Evolutionary conservation across 306 rosid species (phyloP).

Genomic region (Inga laurina): DNA sequence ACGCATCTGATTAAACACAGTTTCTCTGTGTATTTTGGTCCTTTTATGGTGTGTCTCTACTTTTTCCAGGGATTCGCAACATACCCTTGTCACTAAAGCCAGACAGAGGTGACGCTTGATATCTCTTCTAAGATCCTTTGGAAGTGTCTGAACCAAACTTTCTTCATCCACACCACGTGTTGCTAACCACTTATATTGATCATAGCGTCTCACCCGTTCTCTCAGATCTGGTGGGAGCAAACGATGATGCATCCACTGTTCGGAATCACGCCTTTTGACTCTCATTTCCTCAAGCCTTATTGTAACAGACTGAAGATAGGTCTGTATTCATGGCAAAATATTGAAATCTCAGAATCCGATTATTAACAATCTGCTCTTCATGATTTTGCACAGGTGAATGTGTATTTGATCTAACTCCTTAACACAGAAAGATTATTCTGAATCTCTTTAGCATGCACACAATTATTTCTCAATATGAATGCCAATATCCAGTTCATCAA

Average conservation of each 20-base stretch:
- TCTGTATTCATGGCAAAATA: slow-evolving; percentile 50
- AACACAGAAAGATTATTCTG: neutral
- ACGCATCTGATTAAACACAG: slow-evolving; percentile 12
- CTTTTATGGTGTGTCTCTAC: neutral
- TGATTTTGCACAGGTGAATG: neutral
- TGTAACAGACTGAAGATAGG: slow-evolving; percentile 90
- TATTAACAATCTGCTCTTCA: slow-evolving; percentile 12
- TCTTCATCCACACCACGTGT: slow-evolving; percentile 93
- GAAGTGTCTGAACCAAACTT: slow-evolving; percentile 73
- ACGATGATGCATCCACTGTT: slow-evolving; percentile 98
- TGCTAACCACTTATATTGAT: slow-evolving; percentile 92
- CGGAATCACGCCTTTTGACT: slow-evolving; percentile 91
- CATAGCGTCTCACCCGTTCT: slow-evolving; percentile 85
- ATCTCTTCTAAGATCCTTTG: slow-evolving; percentile 90
- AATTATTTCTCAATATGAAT: neutral
- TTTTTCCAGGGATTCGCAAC: slow-evolving; percentile 25
- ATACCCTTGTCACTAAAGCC: slow-evolving; percentile 86
- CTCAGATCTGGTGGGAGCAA: slow-evolving; percentile 83
- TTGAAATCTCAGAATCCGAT: slow-evolving; percentile 12
- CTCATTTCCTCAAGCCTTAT: slow-evolving; percentile 96
- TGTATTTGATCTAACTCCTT: neutral
- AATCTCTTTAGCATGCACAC: neutral
- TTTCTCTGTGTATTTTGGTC: neutral
- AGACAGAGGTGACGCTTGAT: slow-evolving; percentile 91
- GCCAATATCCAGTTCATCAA: neutral